These are phyloP conservation scores for Arxiozyma bovina DNA, from an alignment of 1,139 yeast species.

Conservation along the genomic window DNA sequence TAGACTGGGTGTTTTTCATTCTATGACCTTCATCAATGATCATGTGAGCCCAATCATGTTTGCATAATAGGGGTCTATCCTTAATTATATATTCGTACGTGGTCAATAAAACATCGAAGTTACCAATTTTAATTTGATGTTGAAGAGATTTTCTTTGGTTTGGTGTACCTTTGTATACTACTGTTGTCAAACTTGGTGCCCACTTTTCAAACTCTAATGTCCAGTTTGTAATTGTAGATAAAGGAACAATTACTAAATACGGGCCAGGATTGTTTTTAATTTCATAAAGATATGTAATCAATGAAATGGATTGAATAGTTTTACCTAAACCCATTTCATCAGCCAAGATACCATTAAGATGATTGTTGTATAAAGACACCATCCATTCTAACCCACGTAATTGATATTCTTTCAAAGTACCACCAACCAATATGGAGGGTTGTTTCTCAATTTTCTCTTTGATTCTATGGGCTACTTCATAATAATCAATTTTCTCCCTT, in stretches of 20 bases:
- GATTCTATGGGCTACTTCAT: conserved; percentile 69
- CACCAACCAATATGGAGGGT: conserved; percentile 70
- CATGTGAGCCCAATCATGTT: conserved; percentile 75
- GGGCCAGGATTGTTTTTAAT: conserved; percentile 58
- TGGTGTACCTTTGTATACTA: conserved; percentile 71
- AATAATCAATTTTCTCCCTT: conserved; percentile 60
- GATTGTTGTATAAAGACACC: conserved; percentile 90
- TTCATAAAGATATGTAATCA: conserved; percentile 67
- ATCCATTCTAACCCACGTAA: conserved; percentile 94
- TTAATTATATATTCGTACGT: conserved; percentile 74
- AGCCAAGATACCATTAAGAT: conserved; percentile 88
- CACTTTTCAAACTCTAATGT: conserved; percentile 76
- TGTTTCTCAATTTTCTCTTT: conserved; percentile 58
- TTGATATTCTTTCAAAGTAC: conserved; percentile 86
- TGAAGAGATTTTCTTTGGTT: conserved; percentile 58
- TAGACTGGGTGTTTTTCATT: conserved; percentile 76
- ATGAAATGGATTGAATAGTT: conserved; percentile 75
- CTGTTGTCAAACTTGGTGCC: conserved; percentile 67
- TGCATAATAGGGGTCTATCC: conserved; percentile 59
- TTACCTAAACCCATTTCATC: conserved; percentile 93
- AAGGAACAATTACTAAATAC: conserved; percentile 71
- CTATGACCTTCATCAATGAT: conserved; percentile 87
- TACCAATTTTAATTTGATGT: conserved; percentile 51
- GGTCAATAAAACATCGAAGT: conserved; percentile 67
- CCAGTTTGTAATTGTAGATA: conserved; percentile 81